These are phyloP conservation scores for Cladosporium oxysporum DNA, from an alignment of 2,329 filamentous ascomycete genomes.

Conservation along the genomic window DNA sequence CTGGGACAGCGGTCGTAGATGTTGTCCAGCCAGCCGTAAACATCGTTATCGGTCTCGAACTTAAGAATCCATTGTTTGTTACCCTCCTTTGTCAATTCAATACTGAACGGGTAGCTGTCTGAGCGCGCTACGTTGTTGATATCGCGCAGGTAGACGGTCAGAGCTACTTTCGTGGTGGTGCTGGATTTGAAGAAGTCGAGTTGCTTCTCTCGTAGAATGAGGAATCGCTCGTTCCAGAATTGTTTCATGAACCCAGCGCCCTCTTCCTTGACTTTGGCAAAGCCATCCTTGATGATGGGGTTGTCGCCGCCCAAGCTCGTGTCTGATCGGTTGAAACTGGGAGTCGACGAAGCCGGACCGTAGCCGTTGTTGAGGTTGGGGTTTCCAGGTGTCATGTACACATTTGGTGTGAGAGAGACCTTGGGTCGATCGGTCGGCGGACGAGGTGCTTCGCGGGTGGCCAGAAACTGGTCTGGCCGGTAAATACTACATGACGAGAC, in stretches of 20 bases:
- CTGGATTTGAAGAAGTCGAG: slow-evolving; percentile 94
- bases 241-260: slow-evolving; percentile 62
- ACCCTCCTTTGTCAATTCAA: slow-evolving; percentile 89
- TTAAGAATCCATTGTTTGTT: slow-evolving; percentile 86
- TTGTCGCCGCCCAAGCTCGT: slow-evolving; percentile 44
- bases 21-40: slow-evolving; percentile 98
- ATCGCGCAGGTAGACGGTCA: slow-evolving; percentile 81
- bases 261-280: slow-evolving; percentile 87
- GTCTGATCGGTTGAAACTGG: slow-evolving; percentile 38
- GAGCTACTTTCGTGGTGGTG: slow-evolving; percentile 76
- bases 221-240: slow-evolving; percentile 84
- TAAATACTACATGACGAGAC: slow-evolving; percentile 53
- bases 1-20: slow-evolving; percentile 96
- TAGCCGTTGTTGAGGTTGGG: slow-evolving; percentile 56
- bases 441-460: slow-evolving; percentile 89
- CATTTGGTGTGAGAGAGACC: slow-evolving; percentile 71
- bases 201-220: slow-evolving; percentile 88
- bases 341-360: slow-evolving; percentile 37
- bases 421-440: slow-evolving; percentile 78
- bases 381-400: slow-evolving; percentile 70
- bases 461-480: slow-evolving; percentile 78
- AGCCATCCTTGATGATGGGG: slow-evolving; percentile 61
- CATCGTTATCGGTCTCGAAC: slow-evolving; percentile 92
- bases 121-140: slow-evolving; percentile 89
- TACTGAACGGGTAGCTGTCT: slow-evolving; percentile 86